Base-by-base conservation (phyloP, 306 rosid genomes). In the Herpetospermum pedunculosum region DNA sequence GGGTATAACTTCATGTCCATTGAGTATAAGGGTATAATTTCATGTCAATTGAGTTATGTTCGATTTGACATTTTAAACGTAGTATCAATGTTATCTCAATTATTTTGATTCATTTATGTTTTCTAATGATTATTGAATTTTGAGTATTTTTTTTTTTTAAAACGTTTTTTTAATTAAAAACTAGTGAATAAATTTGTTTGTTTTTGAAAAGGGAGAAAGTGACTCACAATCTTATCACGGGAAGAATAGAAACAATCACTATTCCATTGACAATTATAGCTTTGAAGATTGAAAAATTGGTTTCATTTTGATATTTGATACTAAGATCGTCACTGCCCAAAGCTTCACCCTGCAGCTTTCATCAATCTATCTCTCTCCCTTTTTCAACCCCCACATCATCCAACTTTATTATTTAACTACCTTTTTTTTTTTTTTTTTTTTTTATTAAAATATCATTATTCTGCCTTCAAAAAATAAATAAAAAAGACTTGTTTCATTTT, bases 231-330 rank as follows among this genome's bases (percentile, higher is more conserved):
- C 71, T 18, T 37, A 64, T 37, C 71, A 64, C 48, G 71, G 48
- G 71, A 64, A 64, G 71, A 65, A 65, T 65, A 65, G 50, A 65
- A 65, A 19, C 49, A 12, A 38, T 40, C 52, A 38, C 72, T 65
- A 38, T 65, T 65, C 30, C 49, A 38, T 38, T 21, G 50, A 65
- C 70, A 63, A 63, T 63, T 10, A 34, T n/a, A 62, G 46, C 14
- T 44, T 44, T 8, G 0, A 34, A 62, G 6, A 62, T 34, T 62
- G 3, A 64, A 63, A 15, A 19, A 52, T 0, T 6, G 2, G 9
- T 26, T 25, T 59, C 5, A 14, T 59, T 59, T 59, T 18, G n/a
- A 29, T 4, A 15, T 15, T 62, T 59, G 43, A 60, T 16, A 30
- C 6, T 60, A 62, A 34, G 7, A 34, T n/a, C n/a, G n/a, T 3